phyloP scores from a whole-genome alignment of 192 early-diverging fungal genomes.

The Podila epicladia region DNA sequence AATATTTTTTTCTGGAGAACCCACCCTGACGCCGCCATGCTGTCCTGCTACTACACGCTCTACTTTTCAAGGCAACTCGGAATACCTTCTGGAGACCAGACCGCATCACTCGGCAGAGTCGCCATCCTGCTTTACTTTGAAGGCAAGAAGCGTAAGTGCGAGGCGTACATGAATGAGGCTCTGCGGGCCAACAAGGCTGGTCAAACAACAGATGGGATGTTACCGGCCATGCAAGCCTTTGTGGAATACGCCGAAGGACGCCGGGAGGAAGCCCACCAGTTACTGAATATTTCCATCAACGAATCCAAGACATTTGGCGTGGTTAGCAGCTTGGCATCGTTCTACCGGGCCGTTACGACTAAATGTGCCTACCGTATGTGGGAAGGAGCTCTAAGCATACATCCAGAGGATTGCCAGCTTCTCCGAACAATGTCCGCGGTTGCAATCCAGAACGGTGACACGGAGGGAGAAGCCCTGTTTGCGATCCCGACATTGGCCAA shows the following conservation, averaged over 20 bases:
- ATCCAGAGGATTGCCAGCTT: conserved; percentile 42
- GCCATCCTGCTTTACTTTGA: conserved; percentile 52
- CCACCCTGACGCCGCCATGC: conserved; percentile 16
- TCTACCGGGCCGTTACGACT: conserved; percentile 54
- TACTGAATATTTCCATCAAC: conserved; percentile 50
- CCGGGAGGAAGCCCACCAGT: conserved; percentile 28
- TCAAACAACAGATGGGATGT: conserved; percentile 40
- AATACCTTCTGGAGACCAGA: conserved; percentile 31
- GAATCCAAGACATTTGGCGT: conserved; percentile 51
- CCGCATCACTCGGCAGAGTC: conserved; percentile 47
- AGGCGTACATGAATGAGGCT: conserved; percentile 47
- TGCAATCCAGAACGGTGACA: conserved; percentile 56
- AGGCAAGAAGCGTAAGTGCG: conserved; percentile 47
- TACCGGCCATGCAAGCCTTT: conserved; percentile 45
- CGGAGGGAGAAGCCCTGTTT: conserved; percentile 56
- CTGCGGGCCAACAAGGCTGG: conserved; percentile 23
- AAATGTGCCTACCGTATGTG: conserved; percentile 56
- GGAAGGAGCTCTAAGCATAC: conserved; percentile 51
- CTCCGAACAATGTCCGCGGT: conserved; percentile 50
- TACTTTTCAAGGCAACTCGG: conserved; percentile 19
- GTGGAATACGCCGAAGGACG: conserved; percentile 56
- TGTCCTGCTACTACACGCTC: conserved; percentile 26
- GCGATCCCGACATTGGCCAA: conserved; percentile 54
- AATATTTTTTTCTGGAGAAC: conserved; percentile 38
- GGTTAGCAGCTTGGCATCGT: conserved; percentile 51